A percentile compares a stretch with the other conserved stretches of the same genome.
Evolutionary conservation across 2,329 filamentous ascomycete genomes (phyloP).

Genomic region (Pseudogymnoascus verrucosus): DNA sequence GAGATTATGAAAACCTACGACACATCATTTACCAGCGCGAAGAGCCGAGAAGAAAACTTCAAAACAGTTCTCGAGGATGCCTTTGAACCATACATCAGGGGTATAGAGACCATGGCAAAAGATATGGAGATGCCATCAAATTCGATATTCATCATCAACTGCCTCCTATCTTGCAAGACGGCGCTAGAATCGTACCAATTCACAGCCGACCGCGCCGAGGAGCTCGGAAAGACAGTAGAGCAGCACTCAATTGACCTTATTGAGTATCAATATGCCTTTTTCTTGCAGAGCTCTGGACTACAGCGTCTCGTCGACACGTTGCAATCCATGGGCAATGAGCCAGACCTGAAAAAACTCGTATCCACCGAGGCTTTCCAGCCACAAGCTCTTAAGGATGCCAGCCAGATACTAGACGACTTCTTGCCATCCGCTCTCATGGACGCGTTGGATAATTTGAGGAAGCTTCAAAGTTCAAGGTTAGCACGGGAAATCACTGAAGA

Average conservation of each 20-base stretch:
- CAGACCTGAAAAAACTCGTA: conserved; percentile 39
- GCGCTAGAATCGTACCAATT: conserved; percentile 56
- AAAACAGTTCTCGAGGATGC: conserved; percentile 67
- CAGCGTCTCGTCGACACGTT: conserved; percentile 54
- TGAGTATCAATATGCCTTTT: conserved; percentile 62
- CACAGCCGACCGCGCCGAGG: conserved; percentile 44
- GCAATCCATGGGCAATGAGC: conserved; percentile 17
- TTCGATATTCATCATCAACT: conserved; percentile 68
- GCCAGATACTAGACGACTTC: conserved; percentile 79
- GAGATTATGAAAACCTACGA: conserved; percentile 82
- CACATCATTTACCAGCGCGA: conserved; percentile 58
- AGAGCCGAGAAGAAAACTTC: conserved; percentile 60
- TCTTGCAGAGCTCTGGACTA: conserved; percentile 69
- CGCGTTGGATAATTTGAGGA: conserved; percentile 71
- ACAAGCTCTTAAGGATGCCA: conserved; percentile 53
- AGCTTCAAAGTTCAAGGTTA: conserved; percentile 63
- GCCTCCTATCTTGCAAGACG: conserved; percentile 49
- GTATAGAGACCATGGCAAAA: conserved; percentile 62
- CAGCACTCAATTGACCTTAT: conserved; percentile 50
- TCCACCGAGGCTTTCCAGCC: conserved; percentile 53
- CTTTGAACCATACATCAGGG: conserved; percentile 75
- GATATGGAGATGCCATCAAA: conserved; percentile 50
- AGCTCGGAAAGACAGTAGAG: conserved; percentile 50
- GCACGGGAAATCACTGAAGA: conserved; percentile 72
- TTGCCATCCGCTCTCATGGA: conserved; percentile 90